Conservation (phyloP, 106 monocot genomes). For the Dendrobium nobile region DNA sequence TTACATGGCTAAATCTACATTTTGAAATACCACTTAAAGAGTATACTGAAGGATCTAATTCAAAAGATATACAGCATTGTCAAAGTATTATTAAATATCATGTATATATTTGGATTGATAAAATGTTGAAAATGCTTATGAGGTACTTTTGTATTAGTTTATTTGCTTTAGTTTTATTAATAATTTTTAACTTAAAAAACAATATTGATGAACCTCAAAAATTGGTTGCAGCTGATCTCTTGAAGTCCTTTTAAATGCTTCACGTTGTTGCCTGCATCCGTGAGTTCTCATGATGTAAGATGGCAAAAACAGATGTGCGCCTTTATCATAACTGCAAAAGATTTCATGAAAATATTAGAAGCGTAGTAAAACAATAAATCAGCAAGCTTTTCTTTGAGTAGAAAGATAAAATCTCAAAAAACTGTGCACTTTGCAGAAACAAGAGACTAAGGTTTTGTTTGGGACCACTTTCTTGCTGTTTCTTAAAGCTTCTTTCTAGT, state of each 20-base stretch:
- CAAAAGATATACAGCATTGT: neutral
- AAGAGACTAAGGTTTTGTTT: too few relatives aligned
- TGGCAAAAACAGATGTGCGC: conserved; percentile 74
- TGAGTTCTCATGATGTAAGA: conserved; percentile 78
- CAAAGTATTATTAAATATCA: neutral
- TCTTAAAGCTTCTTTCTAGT: too few relatives aligned
- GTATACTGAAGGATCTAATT: neutral
- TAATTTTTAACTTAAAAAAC: neutral
- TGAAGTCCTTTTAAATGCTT: conserved; percentile 64
- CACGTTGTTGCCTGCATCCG: conserved; percentile 71
- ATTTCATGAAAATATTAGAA: neutral
- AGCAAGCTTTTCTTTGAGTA: neutral
- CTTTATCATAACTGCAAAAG: conserved; percentile 71
- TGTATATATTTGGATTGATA: neutral
- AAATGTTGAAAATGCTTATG: neutral
- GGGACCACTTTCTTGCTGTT: too few relatives aligned
- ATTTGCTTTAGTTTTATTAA: neutral
- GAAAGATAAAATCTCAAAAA: neutral
- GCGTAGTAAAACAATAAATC: neutral
- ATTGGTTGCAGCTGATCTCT: conserved; percentile 50
- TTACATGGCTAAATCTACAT: neutral
- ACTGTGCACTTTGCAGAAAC: neutral
- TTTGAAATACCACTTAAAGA: neutral
- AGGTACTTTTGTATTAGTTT: neutral
- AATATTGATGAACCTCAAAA: conserved; percentile 52